Conservation (phyloP, 306 rosid species). For the Inga oerstediana region DNA sequence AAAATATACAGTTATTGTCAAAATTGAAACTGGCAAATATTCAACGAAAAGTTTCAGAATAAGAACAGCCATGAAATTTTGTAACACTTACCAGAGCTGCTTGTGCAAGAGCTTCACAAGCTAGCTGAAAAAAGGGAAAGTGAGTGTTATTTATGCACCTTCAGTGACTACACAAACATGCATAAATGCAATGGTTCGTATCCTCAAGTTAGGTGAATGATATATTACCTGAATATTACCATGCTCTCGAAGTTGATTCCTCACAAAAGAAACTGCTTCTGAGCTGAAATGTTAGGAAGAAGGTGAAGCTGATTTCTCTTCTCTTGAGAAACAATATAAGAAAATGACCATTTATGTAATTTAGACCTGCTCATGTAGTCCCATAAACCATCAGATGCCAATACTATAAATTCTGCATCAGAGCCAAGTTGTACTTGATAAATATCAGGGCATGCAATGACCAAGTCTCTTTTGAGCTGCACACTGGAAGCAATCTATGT, state of each 20-base stretch:
- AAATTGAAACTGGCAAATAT: conserved; percentile 8
- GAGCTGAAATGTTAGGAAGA: conserved; percentile 68
- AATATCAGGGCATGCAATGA: conserved; percentile 81
- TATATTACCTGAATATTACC: conserved; percentile 87
- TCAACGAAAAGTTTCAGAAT: background rate
- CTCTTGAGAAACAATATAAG: conserved; percentile 13
- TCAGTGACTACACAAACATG: background rate
- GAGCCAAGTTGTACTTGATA: conserved; percentile 76
- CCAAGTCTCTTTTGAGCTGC: conserved; percentile 77
- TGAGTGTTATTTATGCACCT: conserved; percentile 24
- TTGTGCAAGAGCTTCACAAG: conserved; percentile 88
- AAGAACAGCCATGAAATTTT: background rate
- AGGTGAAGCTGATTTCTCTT: conserved; percentile 28
- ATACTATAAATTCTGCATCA: conserved; percentile 76
- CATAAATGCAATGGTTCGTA: background rate
- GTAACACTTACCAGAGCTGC: conserved; percentile 84
- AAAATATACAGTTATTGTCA: conserved; percentile 16
- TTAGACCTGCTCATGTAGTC: conserved; percentile 88
- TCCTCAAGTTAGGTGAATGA: background rate
- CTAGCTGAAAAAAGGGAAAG: conserved; percentile 61
- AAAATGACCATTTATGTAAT: conserved; percentile 8
- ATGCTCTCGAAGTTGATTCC: conserved; percentile 76
- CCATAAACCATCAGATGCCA: conserved; percentile 99
- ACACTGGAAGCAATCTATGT: conserved; percentile 43
- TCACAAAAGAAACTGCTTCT: conserved; percentile 79